A percentile compares a stretch with the other conserved stretches of the same genome.
Evolutionary conservation across 1,139 yeast genomes (phyloP).

Genomic region (Martiniozyma asiatica): DNA sequence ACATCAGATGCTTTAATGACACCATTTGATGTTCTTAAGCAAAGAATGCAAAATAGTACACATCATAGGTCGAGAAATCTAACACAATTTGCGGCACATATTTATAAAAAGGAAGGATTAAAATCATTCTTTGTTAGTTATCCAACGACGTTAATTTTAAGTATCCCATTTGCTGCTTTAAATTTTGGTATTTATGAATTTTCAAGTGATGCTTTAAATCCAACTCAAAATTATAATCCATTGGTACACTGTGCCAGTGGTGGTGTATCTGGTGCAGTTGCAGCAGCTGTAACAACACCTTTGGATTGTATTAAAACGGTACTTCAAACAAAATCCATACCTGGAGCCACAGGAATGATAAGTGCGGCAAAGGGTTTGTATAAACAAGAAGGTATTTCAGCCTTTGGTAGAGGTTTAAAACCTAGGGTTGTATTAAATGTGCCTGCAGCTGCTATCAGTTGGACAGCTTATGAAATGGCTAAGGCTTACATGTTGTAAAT

Average conservation of each 20-base stretch:
- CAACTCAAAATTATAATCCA: slow-evolving; percentile 73
- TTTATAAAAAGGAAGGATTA: slow-evolving; percentile 68
- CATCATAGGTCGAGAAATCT: slow-evolving; percentile 5
- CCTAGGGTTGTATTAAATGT: slow-evolving; percentile 90
- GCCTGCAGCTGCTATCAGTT: slow-evolving; percentile 94
- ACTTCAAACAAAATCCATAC: slow-evolving; percentile 63
- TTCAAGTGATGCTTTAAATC: slow-evolving; percentile 65
- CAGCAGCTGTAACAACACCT: slow-evolving; percentile 95
- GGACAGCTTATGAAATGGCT: slow-evolving; percentile 99
- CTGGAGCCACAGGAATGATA: slow-evolving; percentile 52
- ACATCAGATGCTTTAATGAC: slow-evolving; percentile 95
- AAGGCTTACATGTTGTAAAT: slow-evolving; percentile 42
- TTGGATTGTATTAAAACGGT: slow-evolving; percentile 90
- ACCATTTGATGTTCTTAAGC: slow-evolving; percentile 93
- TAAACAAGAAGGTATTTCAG: slow-evolving; percentile 50
- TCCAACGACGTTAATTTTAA: slow-evolving; percentile 89
- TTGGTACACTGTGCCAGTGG: slow-evolving; percentile 88
- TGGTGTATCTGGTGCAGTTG: slow-evolving; percentile 90
- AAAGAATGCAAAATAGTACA: slow-evolving; percentile 47
- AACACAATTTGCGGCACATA: slow-evolving; percentile 25
- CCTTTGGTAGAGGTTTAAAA: slow-evolving; percentile 75
- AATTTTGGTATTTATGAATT: slow-evolving; percentile 92
- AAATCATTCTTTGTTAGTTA: slow-evolving; percentile 82
- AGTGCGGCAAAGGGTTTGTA: slow-evolving; percentile 66
- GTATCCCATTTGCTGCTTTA: slow-evolving; percentile 90